Conservation (phyloP, 2,329 filamentous ascomycete species). For the Talaromyces funiculosus region DNA sequence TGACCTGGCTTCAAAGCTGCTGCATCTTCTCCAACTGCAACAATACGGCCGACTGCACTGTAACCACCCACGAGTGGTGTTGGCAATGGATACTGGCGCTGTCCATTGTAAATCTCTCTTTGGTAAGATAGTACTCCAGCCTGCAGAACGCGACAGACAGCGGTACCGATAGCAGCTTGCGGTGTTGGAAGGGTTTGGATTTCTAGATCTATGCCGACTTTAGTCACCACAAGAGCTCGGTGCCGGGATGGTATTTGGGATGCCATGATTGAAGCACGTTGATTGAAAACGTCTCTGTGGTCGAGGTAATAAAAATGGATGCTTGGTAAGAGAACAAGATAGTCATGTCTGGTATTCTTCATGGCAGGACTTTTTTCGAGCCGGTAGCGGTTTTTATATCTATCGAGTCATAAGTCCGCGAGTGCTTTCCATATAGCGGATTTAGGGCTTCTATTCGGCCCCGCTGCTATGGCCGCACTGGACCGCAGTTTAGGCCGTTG, state of each 20-base stretch:
- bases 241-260: conserved; percentile 4
- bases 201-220: conserved; percentile 17
- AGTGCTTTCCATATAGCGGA: not conserved
- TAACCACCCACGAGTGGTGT: conserved; percentile 33
- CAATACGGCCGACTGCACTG: conserved; percentile 34
- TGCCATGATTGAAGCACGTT: not conserved
- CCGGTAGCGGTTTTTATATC: too few relatives aligned
- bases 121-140: conserved; percentile 38
- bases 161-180: conserved; percentile 30
- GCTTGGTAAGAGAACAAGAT: not conserved
- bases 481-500: too few relatives aligned
- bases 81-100: conserved; percentile 27
- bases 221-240: conserved; percentile 16
- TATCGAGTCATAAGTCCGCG: not conserved
- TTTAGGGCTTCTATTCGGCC: too few relatives aligned
- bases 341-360: too few relatives aligned
- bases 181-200: conserved; percentile 33
- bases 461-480: too few relatives aligned
- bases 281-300: not conserved
- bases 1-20: conserved; percentile 31
- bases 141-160: conserved; percentile 36
- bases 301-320: not conserved
- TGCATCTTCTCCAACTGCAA: conserved; percentile 34
- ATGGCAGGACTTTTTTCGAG: too few relatives aligned
- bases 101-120: conserved; percentile 38